Conservation (phyloP, 257 asterid species). For the Solanum commersonii region DNA sequence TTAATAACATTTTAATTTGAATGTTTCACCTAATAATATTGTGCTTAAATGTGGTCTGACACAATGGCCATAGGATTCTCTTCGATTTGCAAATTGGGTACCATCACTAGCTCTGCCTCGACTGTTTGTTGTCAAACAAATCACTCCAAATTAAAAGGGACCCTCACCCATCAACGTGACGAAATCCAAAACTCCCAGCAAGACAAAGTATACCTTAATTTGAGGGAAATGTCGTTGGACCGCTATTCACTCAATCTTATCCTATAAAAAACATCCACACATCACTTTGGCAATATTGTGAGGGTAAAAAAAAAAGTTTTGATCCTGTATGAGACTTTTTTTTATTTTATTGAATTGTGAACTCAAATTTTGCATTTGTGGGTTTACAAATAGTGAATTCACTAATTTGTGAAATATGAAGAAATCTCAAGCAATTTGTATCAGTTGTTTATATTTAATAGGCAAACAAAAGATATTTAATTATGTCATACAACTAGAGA, state of each 20-base stretch:
- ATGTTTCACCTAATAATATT: accelerated
- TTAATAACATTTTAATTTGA: no score
- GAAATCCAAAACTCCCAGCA: background rate
- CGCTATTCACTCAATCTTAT: background rate
- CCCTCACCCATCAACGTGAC: background rate
- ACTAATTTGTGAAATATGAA: background rate
- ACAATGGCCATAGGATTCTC: background rate
- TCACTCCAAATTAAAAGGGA: background rate
- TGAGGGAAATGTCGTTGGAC: background rate
- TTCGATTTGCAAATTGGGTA: background rate
- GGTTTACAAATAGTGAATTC: background rate
- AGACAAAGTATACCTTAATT: background rate
- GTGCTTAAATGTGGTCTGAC: background rate
- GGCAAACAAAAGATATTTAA: no score
- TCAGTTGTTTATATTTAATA: background rate
- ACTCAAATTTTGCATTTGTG: background rate
- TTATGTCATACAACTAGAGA: no score
- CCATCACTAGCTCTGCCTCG: background rate
- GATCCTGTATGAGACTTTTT: background rate
- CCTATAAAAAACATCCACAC: background rate
- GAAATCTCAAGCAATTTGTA: background rate
- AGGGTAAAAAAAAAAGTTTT: background rate
- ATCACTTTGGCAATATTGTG: background rate
- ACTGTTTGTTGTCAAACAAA: background rate
- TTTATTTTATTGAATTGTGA: background rate